Conservation (phyloP, 495 filamentous ascomycete genomes). For the Coniosporium apollinis region DNA sequence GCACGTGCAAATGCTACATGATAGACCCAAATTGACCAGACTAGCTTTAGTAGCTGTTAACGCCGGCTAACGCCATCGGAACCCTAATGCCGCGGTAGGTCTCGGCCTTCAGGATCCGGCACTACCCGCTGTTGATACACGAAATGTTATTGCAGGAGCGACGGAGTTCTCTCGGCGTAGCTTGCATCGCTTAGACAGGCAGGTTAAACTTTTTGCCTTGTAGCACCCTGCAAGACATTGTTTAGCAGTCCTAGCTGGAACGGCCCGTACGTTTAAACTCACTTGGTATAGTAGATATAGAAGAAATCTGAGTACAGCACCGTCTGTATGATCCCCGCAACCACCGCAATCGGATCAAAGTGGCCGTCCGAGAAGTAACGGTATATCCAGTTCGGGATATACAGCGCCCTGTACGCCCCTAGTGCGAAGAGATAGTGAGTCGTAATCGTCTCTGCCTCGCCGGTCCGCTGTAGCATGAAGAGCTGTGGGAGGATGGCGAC, state of each 20-base stretch:
- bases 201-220: slow-evolving; percentile 20
- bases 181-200: slow-evolving; percentile 13
- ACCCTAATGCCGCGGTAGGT: no score
- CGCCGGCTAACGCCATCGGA: no score
- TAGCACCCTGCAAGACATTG: slow-evolving; percentile 9
- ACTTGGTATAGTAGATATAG: slow-evolving; percentile 97
- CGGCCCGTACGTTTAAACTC: slow-evolving; percentile 14
- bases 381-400: slow-evolving; percentile 97
- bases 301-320: slow-evolving; percentile 97
- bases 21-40: no score
- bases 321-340: slow-evolving; percentile 84
- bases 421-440: slow-evolving; percentile 97
- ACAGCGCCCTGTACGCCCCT: slow-evolving; percentile 76
- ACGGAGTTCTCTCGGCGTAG: no score
- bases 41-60: no score
- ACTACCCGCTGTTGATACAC: no score
- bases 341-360: slow-evolving; percentile 65
- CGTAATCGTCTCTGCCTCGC: slow-evolving; percentile 95
- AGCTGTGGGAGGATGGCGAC: slow-evolving; percentile 94
- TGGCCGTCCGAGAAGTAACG: slow-evolving; percentile 61
- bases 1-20: no score
- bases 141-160: no score
- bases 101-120: no score
- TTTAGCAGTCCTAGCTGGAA: background rate
- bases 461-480: slow-evolving; percentile 94